Base-by-base conservation (phyloP, 169 alveolate species). In the Plasmodium knowlesi region DNA sequence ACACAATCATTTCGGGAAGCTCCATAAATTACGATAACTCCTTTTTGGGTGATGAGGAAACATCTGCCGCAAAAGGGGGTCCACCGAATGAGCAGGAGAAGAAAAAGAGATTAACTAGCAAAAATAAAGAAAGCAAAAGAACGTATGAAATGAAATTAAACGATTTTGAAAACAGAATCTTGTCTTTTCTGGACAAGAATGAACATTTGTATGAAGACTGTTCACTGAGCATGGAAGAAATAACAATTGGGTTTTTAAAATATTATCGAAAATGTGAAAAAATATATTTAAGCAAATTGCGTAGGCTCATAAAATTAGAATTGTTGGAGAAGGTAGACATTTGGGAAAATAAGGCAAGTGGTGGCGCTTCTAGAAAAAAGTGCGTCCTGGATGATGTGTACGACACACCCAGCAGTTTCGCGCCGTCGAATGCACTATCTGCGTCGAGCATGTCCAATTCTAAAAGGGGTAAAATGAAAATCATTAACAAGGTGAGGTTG, bases 141-240 rank as follows among this genome's bases (percentile, higher is more conserved):
- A 78, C 10, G 37, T 53, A 79, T 57, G 19, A 25, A 12, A 22
- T 22, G 9, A 74, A 89, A 79, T 61, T 89, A 43, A 79, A 53
- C 73, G 86, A 71, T 78, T 12, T 46, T 5, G 94, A 89, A 89
- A 89, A 67, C 32, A 67, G 16, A 19, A 16, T 89, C 43, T 30
- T 89, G 22, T 39, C 71, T 8, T 34, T 79, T 80, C 57, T 89
- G 5, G 43, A 78, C n/a, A 43, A 22, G 39, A 43, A 80, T 78
- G 82, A 82, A 57, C 46, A 89, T 79, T 37, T 80, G 30, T 89
- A 89, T 46, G 46, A 89, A 22, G 83, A 89, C 22, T 19, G 57
- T 67, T 72, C 90, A 5, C 50, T 89, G 39, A 89, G 91, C 82
- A 89, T 34, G 46, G 94, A 89, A 79, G 94, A 89, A 67, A 89